phyloP scores from a whole-genome alignment of 305 asterid genomes.

The Fraxinus albicans region DNA sequence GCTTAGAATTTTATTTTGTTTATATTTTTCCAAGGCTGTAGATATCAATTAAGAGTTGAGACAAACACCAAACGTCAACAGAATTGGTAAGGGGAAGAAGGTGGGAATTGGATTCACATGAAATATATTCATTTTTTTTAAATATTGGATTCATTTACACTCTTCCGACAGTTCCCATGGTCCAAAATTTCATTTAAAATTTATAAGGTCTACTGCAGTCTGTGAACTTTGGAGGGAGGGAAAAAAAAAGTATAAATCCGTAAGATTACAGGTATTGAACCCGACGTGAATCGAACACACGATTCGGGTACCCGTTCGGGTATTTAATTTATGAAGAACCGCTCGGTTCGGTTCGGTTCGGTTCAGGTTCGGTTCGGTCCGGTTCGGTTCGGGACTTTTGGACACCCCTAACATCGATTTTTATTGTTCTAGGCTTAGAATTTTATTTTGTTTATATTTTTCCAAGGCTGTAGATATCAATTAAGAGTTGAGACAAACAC shows the following conservation, averaged over 20 bases:
- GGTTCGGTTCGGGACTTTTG: no score
- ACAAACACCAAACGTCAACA: background rate
- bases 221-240: background rate
- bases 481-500: background rate
- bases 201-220: background rate
- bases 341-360: no score
- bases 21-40: background rate
- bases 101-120: background rate
- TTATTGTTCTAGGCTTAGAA: constrained; percentile 11
- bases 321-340: no score
- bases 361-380: no score
- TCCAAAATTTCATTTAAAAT: background rate
- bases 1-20: background rate
- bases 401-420: constrained; percentile 75
- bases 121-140: no score
- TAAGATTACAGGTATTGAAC: constrained; percentile 18
- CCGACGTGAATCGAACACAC: constrained; percentile 56
- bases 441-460: background rate
- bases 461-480: background rate
- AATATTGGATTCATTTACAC: background rate
- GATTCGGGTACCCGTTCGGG: no score
- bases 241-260: background rate
- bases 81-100: background rate
- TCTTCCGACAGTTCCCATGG: background rate
- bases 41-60: background rate